These are phyloP conservation scores for Solanum virginianum DNA, from an alignment of 257 asterid species.

Conservation along the genomic window DNA sequence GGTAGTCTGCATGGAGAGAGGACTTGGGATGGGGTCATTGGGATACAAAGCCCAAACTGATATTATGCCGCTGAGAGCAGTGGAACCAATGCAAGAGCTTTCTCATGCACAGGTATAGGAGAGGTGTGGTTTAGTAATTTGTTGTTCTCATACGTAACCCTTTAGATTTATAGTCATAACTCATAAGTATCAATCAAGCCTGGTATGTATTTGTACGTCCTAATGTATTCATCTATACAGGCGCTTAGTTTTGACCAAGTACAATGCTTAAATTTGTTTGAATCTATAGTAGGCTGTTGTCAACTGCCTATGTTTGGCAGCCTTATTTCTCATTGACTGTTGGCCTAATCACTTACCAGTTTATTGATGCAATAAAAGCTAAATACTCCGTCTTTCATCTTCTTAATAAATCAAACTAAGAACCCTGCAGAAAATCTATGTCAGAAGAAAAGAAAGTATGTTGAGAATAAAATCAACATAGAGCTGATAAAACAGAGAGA, in stretches of 20 bases:
- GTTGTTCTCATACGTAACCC: not conserved
- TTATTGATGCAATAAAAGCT: not conserved
- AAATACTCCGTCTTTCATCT: not conserved
- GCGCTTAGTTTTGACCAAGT: not conserved
- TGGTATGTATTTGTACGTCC: not conserved
- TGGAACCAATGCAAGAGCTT: slow-evolving; percentile 29
- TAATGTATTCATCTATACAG: not conserved
- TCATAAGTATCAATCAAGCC: not conserved
- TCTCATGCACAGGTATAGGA: slow-evolving; percentile 39
- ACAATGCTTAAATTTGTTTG: not conserved
- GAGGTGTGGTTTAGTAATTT: slow-evolving; percentile 1
- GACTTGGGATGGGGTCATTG: slow-evolving; percentile 73
- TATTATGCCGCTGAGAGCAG: slow-evolving; percentile 14
- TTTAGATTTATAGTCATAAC: not conserved
- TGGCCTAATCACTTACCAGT: not conserved
- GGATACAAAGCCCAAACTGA: slow-evolving; percentile 50
- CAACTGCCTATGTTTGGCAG: not conserved
- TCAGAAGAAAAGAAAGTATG: not conserved
- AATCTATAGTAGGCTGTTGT: not conserved
- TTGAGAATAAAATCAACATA: not conserved
- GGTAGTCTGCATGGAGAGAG: slow-evolving; percentile 97
- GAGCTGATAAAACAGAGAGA: not conserved
- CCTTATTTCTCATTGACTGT: not conserved
- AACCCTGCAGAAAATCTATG: not conserved
- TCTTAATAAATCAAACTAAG: not conserved